Evolutionary conservation across 106 monocot genomes (phyloP).

Genomic region (Hemerocallis citrina): DNA sequence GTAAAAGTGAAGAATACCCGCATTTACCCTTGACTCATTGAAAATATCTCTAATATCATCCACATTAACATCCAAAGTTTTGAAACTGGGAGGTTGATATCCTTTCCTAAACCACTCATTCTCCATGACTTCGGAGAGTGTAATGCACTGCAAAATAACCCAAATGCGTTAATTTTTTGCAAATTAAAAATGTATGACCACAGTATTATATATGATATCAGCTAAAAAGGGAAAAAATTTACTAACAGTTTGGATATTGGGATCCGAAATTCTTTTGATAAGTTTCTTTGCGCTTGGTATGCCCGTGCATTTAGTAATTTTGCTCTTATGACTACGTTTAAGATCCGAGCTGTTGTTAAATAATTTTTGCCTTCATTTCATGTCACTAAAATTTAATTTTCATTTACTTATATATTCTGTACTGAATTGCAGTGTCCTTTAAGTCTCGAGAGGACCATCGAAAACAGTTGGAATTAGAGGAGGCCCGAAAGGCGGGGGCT

Average conservation of each 20-base stretch:
- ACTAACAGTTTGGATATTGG: slow-evolving; percentile 68
- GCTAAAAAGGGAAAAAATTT: not conserved
- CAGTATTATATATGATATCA: not conserved
- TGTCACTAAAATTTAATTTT: too few relatives aligned
- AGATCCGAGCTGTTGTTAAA: too few relatives aligned
- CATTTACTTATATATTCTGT: too few relatives aligned
- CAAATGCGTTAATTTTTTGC: not conserved
- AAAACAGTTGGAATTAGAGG: too few relatives aligned
- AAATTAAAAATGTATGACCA: too few relatives aligned
- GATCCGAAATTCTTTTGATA: slow-evolving; percentile 85
- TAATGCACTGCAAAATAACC: slow-evolving; percentile 63
- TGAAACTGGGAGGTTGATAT: slow-evolving; percentile 67
- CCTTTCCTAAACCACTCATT: slow-evolving; percentile 99
- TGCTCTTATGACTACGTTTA: too few relatives aligned
- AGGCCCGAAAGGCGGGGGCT: too few relatives aligned
- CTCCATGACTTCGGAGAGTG: slow-evolving; percentile 56
- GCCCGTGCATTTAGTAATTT: too few relatives aligned
- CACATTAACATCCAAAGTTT: slow-evolving; percentile 49
- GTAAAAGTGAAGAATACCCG: not conserved
- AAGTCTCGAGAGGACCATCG: too few relatives aligned
- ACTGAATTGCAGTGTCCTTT: too few relatives aligned
- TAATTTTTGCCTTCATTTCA: too few relatives aligned
- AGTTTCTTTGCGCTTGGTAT: slow-evolving; percentile 92
- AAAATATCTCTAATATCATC: slow-evolving; percentile 74
- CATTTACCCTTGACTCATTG: slow-evolving; percentile 54